A percentile compares a stretch with the other conserved stretches of the same genome.
phyloP scores from a whole-genome alignment of 768 basidiomycete species.

The Suillus subluteus region DNA sequence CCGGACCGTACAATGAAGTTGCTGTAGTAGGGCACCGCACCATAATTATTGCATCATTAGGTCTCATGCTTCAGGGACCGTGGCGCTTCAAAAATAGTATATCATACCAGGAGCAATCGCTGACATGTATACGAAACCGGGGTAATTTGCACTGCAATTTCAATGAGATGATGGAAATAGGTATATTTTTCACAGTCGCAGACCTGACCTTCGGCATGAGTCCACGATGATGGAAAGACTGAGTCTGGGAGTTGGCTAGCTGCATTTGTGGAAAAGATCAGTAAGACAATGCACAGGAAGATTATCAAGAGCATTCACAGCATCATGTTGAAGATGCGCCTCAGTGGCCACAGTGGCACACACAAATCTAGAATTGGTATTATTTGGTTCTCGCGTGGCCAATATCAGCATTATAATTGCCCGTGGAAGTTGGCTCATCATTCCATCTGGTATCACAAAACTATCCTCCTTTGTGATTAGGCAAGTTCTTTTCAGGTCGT shows the following conservation, averaged over 20 bases:
- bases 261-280: neutral
- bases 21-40: constrained; percentile 4
- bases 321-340: neutral
- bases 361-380: constrained; percentile 21
- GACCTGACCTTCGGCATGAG: neutral
- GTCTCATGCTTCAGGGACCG: neutral
- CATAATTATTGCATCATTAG: neutral
- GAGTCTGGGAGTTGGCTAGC: neutral
- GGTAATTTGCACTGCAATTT: neutral
- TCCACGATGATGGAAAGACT: neutral
- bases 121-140: neutral
- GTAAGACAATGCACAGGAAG: neutral
- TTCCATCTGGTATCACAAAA: constrained; percentile 1
- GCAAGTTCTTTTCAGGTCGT: neutral
- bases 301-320: neutral
- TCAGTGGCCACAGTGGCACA: neutral
- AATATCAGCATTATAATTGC: constrained; percentile 18
- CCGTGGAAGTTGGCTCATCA: constrained; percentile 4
- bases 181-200: neutral
- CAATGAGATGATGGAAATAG: neutral
- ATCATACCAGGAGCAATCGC: neutral
- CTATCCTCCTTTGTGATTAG: constrained; percentile 6
- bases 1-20: neutral
- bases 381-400: constrained; percentile 27
- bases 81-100: neutral